phyloP scores from a whole-genome alignment of 2,329 filamentous ascomycete genomes.

The Paracamarosporium sp. region DNA sequence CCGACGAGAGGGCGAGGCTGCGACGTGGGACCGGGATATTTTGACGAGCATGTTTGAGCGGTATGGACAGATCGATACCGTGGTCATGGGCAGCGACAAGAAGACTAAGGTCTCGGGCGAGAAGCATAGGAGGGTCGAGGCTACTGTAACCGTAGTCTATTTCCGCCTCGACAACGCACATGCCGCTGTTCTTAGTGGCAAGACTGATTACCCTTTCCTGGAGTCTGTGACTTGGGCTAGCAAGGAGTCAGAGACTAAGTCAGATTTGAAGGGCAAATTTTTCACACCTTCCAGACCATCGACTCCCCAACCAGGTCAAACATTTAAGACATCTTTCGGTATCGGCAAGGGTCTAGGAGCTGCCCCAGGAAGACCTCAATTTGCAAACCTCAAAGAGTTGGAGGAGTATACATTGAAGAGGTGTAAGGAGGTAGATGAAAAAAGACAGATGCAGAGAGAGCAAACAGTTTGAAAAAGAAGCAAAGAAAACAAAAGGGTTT shows the following conservation, averaged over 20 bases:
- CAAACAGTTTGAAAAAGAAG: conserved; percentile 33
- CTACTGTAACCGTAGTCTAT: conserved; percentile 63
- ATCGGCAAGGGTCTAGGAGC: conserved; percentile 24
- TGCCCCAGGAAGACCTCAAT: conserved; percentile 46
- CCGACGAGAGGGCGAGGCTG: conserved; percentile 53
- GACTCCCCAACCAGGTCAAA: conserved; percentile 28
- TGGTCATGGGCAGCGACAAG: conserved; percentile 63
- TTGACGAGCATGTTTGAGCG: conserved; percentile 56
- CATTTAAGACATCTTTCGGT: conserved; percentile 35
- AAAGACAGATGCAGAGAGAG: conserved; percentile 48
- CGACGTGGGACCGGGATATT: conserved; percentile 55
- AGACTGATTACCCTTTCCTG: conserved; percentile 55
- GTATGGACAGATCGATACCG: conserved; percentile 65
- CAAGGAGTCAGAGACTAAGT: conserved; percentile 58
- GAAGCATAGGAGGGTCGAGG: conserved; percentile 59
- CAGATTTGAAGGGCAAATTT: conserved; percentile 19
- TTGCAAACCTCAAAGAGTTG: conserved; percentile 49
- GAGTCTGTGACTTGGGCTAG: conserved; percentile 63
- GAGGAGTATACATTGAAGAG: conserved; percentile 55
- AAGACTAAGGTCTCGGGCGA: conserved; percentile 56
- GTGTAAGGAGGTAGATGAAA: conserved; percentile 53
- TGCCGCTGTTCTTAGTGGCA: conserved; percentile 61
- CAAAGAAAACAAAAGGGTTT: too few relatives aligned
- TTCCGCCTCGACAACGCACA: conserved; percentile 64
- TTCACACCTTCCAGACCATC: conserved; percentile 39